Base-by-base conservation (phyloP, 2,329 filamentous ascomycete species). In the Sporothrix pseudoabietina region DNA sequence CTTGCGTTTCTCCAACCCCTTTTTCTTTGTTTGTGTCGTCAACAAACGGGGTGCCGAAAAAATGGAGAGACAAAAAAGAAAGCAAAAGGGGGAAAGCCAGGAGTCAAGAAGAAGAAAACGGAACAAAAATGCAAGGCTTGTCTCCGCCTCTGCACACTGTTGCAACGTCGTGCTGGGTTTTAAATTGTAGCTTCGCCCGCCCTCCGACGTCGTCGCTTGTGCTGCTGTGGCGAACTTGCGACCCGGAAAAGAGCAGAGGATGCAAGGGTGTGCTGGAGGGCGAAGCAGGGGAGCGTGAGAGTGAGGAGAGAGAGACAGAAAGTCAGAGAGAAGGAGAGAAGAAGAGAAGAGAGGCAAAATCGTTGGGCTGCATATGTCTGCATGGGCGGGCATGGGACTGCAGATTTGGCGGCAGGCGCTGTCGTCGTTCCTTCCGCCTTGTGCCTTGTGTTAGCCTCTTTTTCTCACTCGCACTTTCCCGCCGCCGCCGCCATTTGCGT, bases 321-420 rank as follows among this genome's bases (percentile, higher is more conserved):
- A 47, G 39, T 2, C 12, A 57, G 32, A 59, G 10, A 69, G 9
- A 49, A 19, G 47, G 32, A 35, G 9, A 7, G 22, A 57, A 59
- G 41, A 68, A 35, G 9, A 7, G 22, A 57, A 59, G 41, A 68
- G 63, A 68, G 47, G 63, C 47, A 8, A 57, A 72, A 72, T 68
- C 26, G 65, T 68, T 68, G 65, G 65, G 65, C 65, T 68, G 59
- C 55, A 59, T 41, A 35, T 41, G 59, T 14, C 7, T 49, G 65
- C 44, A 68, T 52, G 65, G 44, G 22, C 26, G 44, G 65, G 22
- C 41, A 52, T 52, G 65, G 63, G 63, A 44, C 44, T 68, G 65
- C 65, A 68, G 65, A n/a, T 68, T n/a, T 52, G 65, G 44, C 44
- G 44, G 65, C 41, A 68, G 41, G 65, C 68, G 68, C 68, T 69